Base-by-base conservation (phyloP, 2,329 filamentous ascomycete genomes). In the Fusarium citri region DNA sequence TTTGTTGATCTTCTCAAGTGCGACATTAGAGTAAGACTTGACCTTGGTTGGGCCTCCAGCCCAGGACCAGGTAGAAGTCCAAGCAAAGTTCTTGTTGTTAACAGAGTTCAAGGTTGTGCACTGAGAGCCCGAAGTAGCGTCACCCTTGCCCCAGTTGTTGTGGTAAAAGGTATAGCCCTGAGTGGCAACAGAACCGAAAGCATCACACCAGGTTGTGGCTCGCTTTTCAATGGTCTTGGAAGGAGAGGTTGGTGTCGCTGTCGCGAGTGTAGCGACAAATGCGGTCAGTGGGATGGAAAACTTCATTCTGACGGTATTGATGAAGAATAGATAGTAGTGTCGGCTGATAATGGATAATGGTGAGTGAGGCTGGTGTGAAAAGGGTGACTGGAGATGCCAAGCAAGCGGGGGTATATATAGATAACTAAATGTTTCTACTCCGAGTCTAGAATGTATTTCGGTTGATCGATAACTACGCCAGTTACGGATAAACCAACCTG, bases 161-260 rank as follows among this genome's bases (percentile, higher is more conserved):
- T 87, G 84, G 78, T 86, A 87, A 57, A 87, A 71, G 47, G 79
- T 86, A 75, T 83, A 87, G 42, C 76, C 77, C 34, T 80, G 81
- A 1, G 78, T 79, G 2, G 74, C 70, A 16, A 77, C 58, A 8
- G 79, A 77, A 41, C 74, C 82, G 66, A 76, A 85, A 64, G 81
- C 76, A 18, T 77, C 82, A 61, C 83, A 85, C 71, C 73, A 73
- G 51, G 73, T 71, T 6, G 73, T 74, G 47, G 77, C 77, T 28
- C 80, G 77, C 68, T 80, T 78, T 31, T 80, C 75, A 47, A 80
- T 53, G 16, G 72, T 69, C 22, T 76, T 72, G 4, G 67, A 66
- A 18, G 64, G 55, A 2, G 63, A 60, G n/a, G 75, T 74, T 15
- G 78, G 77, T 20, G 70, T 68, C 20, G 77, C 76, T 28, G 72